phyloP scores from a whole-genome alignment of 345 rosid species.

The Eucalyptus virginea region DNA sequence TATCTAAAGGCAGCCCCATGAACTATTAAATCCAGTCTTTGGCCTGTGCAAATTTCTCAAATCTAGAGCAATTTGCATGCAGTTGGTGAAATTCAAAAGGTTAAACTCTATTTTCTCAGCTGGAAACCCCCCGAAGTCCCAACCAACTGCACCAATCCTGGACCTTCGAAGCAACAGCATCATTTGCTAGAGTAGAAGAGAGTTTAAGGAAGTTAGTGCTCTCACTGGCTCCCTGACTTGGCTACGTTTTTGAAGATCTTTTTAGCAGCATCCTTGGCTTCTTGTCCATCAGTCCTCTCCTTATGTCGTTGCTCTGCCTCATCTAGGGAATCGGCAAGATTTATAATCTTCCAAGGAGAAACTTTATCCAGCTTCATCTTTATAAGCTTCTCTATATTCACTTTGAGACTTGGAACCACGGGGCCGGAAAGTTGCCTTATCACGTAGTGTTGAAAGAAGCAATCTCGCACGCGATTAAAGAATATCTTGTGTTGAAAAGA shows the following conservation, averaged over 20 bases:
- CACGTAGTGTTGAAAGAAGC: constrained; percentile 48
- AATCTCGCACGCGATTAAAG: constrained; percentile 54
- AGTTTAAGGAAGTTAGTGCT: not conserved
- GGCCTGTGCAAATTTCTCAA: not conserved
- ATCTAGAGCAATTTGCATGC: not conserved
- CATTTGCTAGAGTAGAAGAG: not conserved
- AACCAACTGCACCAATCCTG: not conserved
- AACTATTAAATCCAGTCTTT: not conserved
- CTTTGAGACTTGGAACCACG: constrained; percentile 12
- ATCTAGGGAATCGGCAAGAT: not conserved
- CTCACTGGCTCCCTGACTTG: constrained; percentile 34
- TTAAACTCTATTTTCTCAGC: not conserved
- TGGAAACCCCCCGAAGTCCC: not conserved
- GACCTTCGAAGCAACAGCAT: not conserved
- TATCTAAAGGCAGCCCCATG: too few relatives aligned
- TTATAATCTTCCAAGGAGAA: not conserved
- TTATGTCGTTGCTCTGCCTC: too few relatives aligned
- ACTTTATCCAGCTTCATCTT: constrained; percentile 39
- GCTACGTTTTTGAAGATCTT: constrained; percentile 47
- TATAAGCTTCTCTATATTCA: constrained; percentile 45
- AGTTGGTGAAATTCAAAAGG: not conserved
- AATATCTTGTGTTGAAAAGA: constrained; percentile 40
- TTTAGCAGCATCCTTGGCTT: constrained; percentile 54
- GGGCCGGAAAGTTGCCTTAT: constrained; percentile 34
- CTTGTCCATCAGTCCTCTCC: constrained; percentile 48